Evolutionary conservation across 2,329 filamentous ascomycete genomes (phyloP).

Genomic region (Chaetomium olivaceum): DNA sequence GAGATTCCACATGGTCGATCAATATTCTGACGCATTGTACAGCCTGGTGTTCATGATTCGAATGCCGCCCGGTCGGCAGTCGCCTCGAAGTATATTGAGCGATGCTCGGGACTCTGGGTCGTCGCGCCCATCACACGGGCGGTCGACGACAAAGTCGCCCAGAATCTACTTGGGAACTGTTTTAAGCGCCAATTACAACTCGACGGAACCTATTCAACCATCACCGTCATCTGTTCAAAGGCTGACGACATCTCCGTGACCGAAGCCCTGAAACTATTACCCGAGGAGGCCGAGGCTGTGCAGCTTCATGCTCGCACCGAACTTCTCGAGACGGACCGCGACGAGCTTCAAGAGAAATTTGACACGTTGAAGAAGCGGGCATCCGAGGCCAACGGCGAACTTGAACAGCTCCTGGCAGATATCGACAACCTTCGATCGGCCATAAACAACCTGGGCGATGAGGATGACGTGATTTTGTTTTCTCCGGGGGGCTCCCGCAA

Average conservation of each 20-base stretch:
- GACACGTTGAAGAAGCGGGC: not conserved
- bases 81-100: conserved; percentile 58
- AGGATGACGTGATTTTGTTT: not conserved
- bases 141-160: conserved; percentile 60
- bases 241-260: conserved; percentile 57
- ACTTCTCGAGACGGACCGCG: not conserved
- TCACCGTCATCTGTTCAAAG: conserved; percentile 63
- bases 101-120: conserved; percentile 60
- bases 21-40: conserved; percentile 19
- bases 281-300: not conserved
- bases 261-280: conserved; percentile 41
- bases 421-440: conserved; percentile 33
- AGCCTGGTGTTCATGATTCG: conserved; percentile 59
- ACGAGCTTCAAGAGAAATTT: not conserved
- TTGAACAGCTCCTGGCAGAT: conserved; percentile 15
- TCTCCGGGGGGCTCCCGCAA: conserved; percentile 9
- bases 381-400: not conserved
- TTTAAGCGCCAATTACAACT: conserved; percentile 61
- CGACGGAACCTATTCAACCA: conserved; percentile 52
- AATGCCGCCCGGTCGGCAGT: conserved; percentile 61
- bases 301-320: not conserved
- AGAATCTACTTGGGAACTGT: conserved; percentile 53
- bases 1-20: not conserved
- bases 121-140: conserved; percentile 61
- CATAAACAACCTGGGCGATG: conserved; percentile 19